Conservation (phyloP, 305 asterid genomes). For the Fraxinus nigra region DNA sequence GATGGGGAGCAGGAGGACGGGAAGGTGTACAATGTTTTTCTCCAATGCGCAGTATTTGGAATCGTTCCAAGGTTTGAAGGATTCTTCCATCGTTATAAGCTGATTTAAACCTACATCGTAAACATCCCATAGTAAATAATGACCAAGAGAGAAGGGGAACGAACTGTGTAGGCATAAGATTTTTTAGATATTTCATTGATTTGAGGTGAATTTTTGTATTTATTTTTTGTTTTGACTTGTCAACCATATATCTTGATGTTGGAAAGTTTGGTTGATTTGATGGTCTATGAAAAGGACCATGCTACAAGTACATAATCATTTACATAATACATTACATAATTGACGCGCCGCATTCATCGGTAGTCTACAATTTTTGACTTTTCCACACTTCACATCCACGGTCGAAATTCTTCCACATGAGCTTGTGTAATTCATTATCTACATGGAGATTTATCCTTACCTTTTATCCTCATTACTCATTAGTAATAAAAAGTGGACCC, state of each 20-base stretch:
- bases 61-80: neutral
- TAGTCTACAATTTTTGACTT: no score
- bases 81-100: neutral
- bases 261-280: neutral
- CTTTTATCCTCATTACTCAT: neutral
- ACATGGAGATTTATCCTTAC: no score
- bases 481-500: neutral
- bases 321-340: no score
- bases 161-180: neutral
- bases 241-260: neutral
- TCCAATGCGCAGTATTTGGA: neutral
- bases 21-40: neutral
- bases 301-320: no score
- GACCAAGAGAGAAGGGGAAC: neutral
- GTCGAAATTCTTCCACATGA: no score
- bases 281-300: neutral
- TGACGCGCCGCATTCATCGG: no score
- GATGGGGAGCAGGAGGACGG: neutral
- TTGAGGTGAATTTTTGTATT: no score
- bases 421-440: no score
- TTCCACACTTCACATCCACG: no score
- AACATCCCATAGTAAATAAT: no score
- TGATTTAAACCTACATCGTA: neutral
- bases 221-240: no score
- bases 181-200: no score